phyloP scores from a whole-genome alignment of 2,329 filamentous ascomycete genomes.

The Purpureocillium takamizusanense region DNA sequence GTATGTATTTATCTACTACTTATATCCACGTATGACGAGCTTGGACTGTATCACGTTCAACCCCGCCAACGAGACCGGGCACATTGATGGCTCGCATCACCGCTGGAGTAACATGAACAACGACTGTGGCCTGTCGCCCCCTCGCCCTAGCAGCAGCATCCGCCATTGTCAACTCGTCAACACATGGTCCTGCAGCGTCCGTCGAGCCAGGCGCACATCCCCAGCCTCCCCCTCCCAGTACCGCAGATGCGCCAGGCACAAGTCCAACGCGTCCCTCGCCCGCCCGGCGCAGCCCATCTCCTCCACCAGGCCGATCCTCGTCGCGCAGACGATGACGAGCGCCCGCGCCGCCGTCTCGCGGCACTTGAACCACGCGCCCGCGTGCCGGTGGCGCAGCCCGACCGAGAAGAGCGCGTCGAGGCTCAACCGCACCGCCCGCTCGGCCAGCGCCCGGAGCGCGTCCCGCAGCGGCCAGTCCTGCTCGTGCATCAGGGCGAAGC shows the following conservation, averaged over 20 bases:
- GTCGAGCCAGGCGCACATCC: not conserved
- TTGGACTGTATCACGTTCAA: too few relatives aligned
- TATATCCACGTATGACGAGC: too few relatives aligned
- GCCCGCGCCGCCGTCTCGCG: constrained; percentile 1
- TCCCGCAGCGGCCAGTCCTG: not conserved
- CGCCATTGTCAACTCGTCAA: too few relatives aligned
- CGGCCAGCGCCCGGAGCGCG: not conserved
- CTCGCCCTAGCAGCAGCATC: too few relatives aligned
- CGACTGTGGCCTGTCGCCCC: too few relatives aligned
- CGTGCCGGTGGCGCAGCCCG: constrained; percentile 1
- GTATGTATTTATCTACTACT: too few relatives aligned
- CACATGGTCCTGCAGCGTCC: not conserved
- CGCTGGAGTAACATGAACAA: too few relatives aligned
- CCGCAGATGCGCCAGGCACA: not conserved
- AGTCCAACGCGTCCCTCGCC: not conserved
- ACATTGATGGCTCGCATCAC: too few relatives aligned
- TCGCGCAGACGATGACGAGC: not conserved
- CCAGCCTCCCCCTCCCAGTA: not conserved
- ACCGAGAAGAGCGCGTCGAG: not conserved
- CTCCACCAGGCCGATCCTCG: not conserved
- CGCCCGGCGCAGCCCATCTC: not conserved
- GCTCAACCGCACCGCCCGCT: not conserved
- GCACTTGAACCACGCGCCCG: constrained; percentile 1
- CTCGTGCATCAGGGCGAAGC: not conserved
- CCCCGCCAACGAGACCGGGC: too few relatives aligned